Evolutionary conservation across 306 rosid species (phyloP).

Genomic region (Sindora glabra): DNA sequence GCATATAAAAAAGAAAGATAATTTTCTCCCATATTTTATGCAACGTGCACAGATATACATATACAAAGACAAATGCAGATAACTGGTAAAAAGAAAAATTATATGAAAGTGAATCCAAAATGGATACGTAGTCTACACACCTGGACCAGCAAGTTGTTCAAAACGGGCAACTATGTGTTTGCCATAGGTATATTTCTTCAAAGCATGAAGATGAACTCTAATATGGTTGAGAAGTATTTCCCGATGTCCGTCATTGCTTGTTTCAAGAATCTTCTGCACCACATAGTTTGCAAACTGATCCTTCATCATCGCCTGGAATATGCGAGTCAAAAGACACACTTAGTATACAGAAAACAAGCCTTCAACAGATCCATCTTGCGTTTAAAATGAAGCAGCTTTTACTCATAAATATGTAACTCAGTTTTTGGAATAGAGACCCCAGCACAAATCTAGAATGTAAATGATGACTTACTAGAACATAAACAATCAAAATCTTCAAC

Average conservation of each 20-base stretch:
- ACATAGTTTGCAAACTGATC: conserved; percentile 64
- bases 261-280: conserved; percentile 61
- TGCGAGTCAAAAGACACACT: not conserved
- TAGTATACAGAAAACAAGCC: too few relatives aligned
- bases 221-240: conserved; percentile 33
- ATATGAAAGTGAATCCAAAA: too few relatives aligned
- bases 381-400: too few relatives aligned
- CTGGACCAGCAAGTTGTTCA: conserved; percentile 45
- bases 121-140: conserved; percentile 17
- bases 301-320: conserved; percentile 56
- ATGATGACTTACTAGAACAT: too few relatives aligned
- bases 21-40: not conserved
- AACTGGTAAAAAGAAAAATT: not conserved
- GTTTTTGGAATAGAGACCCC: too few relatives aligned
- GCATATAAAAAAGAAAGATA: not conserved
- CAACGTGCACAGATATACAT: not conserved
- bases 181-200: conserved; percentile 76
- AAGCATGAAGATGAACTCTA: conserved; percentile 49
- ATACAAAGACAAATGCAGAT: not conserved
- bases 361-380: too few relatives aligned
- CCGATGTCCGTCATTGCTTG: conserved; percentile 49
- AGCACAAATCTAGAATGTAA: too few relatives aligned
- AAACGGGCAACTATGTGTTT: conserved; percentile 69
- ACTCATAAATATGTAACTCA: too few relatives aligned
- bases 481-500: too few relatives aligned